Conservation (phyloP, 306 rosid genomes). For the Carpinus fangiana region DNA sequence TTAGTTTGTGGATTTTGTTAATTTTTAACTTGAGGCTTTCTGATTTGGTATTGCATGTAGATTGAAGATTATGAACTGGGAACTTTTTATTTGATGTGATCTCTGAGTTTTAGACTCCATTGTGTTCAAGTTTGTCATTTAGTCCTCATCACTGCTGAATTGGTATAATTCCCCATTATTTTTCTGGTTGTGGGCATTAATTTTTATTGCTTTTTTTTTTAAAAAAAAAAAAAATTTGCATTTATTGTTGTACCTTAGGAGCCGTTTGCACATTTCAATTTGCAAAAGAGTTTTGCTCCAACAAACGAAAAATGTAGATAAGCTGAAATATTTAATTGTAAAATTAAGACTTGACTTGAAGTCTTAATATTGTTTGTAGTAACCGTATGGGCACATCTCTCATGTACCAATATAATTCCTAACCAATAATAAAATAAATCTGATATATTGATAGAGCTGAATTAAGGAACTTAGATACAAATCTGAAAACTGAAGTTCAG, state of each 20-base stretch:
- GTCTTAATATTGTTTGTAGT: neutral
- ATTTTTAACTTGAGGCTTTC: neutral
- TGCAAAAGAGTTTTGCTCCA: neutral
- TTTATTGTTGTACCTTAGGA: neutral
- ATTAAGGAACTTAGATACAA: neutral
- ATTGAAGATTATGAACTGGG: neutral
- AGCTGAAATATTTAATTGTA: neutral
- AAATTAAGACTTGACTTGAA: conserved; percentile 6
- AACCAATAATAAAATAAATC: neutral
- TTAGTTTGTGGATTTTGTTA: neutral
- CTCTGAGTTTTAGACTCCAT: too few species aligned
- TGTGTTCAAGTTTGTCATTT: neutral
- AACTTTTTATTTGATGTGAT: neutral
- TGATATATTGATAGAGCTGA: neutral
- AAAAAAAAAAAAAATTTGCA: neutral
- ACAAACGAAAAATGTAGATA: neutral
- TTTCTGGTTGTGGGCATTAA: neutral
- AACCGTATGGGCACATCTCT: neutral
- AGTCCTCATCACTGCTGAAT: neutral
- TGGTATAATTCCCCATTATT: neutral
- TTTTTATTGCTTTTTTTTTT: neutral
- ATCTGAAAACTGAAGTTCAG: neutral
- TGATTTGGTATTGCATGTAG: neutral
- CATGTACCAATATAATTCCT: neutral
- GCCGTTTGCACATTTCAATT: neutral